Conservation (phyloP, 805 yeast species). For the Candida ortonii region DNA sequence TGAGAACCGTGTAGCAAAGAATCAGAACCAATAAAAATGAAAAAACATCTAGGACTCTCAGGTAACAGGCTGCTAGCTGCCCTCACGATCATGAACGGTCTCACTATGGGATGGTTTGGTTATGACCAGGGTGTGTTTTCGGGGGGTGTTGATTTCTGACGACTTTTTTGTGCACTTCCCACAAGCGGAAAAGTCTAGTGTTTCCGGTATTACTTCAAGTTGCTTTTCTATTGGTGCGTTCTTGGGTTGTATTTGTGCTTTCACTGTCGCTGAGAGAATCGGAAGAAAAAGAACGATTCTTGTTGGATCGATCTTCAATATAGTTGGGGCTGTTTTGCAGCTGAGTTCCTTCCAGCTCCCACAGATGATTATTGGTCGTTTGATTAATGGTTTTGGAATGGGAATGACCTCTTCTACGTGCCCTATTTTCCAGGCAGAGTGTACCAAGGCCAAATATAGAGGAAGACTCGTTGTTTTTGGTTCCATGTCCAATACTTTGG, state of each 20-base stretch:
- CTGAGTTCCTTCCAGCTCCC: conserved; percentile 37
- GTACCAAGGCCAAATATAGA: conserved; percentile 37
- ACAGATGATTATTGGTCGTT: conserved; percentile 43
- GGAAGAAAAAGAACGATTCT: conserved; percentile 40
- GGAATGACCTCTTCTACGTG: conserved; percentile 44
- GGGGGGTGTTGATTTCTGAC: conserved; percentile 10
- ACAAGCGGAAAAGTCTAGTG: conserved; percentile 46
- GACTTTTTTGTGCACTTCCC: conserved; percentile 13
- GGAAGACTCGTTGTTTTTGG: conserved; percentile 39
- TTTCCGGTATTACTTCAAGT: conserved; percentile 43
- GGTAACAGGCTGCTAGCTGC: no score
- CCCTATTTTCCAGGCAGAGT: conserved; percentile 47
- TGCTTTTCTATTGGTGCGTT: conserved; percentile 37
- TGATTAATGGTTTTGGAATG: conserved; percentile 44
- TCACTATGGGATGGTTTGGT: no score
- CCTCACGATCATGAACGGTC: no score
- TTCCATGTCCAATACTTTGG: conserved; percentile 38
- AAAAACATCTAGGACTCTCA: no score
- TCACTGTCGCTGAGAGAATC: conserved; percentile 30
- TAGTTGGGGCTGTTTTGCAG: conserved; percentile 34
- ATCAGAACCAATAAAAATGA: no score
- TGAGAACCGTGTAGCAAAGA: no score
- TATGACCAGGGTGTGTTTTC: no score
- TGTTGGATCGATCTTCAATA: conserved; percentile 33
- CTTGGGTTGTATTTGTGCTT: conserved; percentile 33